A percentile compares a stretch with the other conserved stretches of the same genome.
Conservation (phyloP, 768 basidiomycete species). For the Termitomyces sp. region DNA sequence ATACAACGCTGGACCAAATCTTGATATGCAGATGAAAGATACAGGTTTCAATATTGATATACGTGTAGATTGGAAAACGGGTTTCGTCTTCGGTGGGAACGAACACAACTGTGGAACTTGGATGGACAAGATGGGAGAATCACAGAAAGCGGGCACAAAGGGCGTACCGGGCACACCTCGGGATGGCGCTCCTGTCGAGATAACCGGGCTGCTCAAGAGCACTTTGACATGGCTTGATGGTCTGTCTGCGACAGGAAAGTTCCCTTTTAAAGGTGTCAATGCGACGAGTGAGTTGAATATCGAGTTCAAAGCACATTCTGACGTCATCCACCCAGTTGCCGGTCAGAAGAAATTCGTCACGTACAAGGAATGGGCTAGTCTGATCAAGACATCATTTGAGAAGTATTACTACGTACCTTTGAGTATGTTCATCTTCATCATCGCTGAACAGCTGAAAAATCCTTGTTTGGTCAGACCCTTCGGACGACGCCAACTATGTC, state of each 20-base stretch:
- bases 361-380: conserved; percentile 85
- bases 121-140: conserved; percentile 99
- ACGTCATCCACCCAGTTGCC: conserved; percentile 46
- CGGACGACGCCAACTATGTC: conserved; percentile 67
- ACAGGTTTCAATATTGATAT: conserved; percentile 93
- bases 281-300: conserved; percentile 57
- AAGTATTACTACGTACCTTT: conserved; percentile 85
- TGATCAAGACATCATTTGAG: conserved; percentile 88
- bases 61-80: conserved; percentile 94
- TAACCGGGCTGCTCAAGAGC: conserved; percentile 90
- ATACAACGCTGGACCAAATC: conserved; percentile 92
- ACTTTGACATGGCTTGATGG: conserved; percentile 85
- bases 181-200: conserved; percentile 95
- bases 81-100: conserved; percentile 87
- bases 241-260: conserved; percentile 60
- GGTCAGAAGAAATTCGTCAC: conserved; percentile 70
- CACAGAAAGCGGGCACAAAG: conserved; percentile 86
- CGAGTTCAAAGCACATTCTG: not conserved
- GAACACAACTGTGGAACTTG: conserved; percentile 87
- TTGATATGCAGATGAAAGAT: conserved; percentile 97
- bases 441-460: not conserved
- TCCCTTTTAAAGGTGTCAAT: conserved; percentile 89
- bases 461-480: conserved; percentile 47
- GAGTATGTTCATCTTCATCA: conserved; percentile 40
- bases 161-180: conserved; percentile 95